Percentiles rank a stretch among this genome's conserved stretches.
These are phyloP conservation scores for Eutrema heterophyllum DNA, from an alignment of 345 rosid species.

Conservation along the genomic window DNA sequence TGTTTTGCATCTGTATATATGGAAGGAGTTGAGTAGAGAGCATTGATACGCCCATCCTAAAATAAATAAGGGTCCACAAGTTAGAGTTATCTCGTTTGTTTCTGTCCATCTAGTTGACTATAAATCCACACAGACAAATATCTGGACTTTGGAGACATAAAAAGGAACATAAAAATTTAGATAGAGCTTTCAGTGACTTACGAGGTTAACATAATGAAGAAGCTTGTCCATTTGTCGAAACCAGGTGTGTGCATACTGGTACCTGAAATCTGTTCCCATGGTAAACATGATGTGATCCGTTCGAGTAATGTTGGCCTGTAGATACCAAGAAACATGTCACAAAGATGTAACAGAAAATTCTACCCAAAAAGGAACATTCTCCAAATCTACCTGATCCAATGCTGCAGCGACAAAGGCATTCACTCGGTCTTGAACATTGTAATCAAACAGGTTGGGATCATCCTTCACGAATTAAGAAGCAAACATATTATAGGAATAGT, in stretches of 20 bases:
- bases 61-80: constrained; percentile 9
- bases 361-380: background rate
- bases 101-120: background rate
- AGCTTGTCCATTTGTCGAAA: constrained; percentile 92
- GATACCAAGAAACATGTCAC: constrained; percentile 11
- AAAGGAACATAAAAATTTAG: background rate
- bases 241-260: constrained; percentile 94
- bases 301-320: constrained; percentile 89
- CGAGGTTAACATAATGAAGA: constrained; percentile 93
- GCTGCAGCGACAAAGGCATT: constrained; percentile 93
- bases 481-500: constrained; percentile 8
- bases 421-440: constrained; percentile 93
- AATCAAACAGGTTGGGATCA: constrained; percentile 71
- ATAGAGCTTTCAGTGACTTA: constrained; percentile 29
- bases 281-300: constrained; percentile 92
- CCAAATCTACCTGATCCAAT: constrained; percentile 61
- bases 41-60: constrained; percentile 97
- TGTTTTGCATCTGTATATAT: constrained; percentile 95
- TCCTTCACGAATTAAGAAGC: constrained; percentile 52
- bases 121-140: background rate
- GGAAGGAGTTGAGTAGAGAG: constrained; percentile 94
- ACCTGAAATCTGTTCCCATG: constrained; percentile 98
- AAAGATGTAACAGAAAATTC: constrained; percentile 4
- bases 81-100: constrained; percentile 3
- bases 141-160: background rate